phyloP scores from a whole-genome alignment of 331 rosid genomes.

The Dryas integrifolia region DNA sequence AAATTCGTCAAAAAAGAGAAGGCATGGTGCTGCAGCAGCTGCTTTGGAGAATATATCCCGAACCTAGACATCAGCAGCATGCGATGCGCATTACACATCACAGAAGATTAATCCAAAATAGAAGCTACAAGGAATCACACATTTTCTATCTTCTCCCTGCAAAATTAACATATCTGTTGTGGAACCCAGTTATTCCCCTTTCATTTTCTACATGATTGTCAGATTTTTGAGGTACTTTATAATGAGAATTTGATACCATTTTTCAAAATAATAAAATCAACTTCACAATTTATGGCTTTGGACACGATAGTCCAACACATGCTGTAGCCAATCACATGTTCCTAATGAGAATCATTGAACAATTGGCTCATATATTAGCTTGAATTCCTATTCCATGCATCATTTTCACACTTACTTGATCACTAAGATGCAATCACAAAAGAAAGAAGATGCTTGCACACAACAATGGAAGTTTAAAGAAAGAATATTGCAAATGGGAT shows the following conservation, averaged over 20 bases:
- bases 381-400: background rate
- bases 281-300: background rate
- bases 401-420: background rate
- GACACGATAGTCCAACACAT: background rate
- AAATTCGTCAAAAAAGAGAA: slow-evolving; percentile 92
- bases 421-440: background rate
- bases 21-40: slow-evolving; percentile 93
- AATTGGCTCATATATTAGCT: background rate
- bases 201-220: background rate
- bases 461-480: background rate
- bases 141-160: background rate
- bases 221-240: background rate
- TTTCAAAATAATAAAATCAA: background rate
- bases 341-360: background rate
- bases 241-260: background rate
- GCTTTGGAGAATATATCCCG: slow-evolving; percentile 95
- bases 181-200: background rate
- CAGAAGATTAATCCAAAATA: background rate
- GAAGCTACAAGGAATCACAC: background rate
- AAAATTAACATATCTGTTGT: background rate
- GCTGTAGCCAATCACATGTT: background rate
- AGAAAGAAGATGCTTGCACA: background rate
- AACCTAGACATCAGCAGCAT: slow-evolving; percentile 45
- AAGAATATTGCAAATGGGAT: background rate
- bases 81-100: slow-evolving; percentile 8